Evolutionary conservation across 192 early-diverging fungal species (phyloP), one percentile per base, ranked within the genome.

Genomic region (Jimgerdemannia lactiflua): DNA sequence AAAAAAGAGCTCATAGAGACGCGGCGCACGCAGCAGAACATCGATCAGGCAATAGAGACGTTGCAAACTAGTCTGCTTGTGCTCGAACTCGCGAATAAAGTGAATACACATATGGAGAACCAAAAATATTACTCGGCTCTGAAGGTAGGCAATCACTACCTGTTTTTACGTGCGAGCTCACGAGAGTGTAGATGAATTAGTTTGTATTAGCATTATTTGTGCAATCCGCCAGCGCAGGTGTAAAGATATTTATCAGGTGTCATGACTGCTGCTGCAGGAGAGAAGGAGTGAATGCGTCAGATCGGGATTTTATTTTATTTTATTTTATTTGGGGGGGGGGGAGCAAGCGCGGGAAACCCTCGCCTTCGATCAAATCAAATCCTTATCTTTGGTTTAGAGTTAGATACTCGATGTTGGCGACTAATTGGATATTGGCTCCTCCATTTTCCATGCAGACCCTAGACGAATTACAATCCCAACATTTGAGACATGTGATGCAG

Each of bases 121-220:
- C 87, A 87, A 74, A 95, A 96, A 85, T 97, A 98, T 80, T 98
- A 96, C 80, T 91, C 93, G 6, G 94, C 96, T 4, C 87, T 99
- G n/a, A 85, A 91, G 77, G 94, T 95, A 85, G 59, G 79, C 14
- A 65, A 54, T 4, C n/a, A 41, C 42, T 4, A 54, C 7, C 71
- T 65, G 71, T n/a, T 10, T 69, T 54, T 11, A 54, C n/a, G n/a
- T n/a, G n/a, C n/a, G n/a, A n/a, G n/a, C n/a, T n/a, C 0, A 17
- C 3, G 6, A 7, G 20, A 6, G n/a, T 14, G 17, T 7, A 19
- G 84, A 18, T 72, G 79, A n/a, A 29, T 29, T 29, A 29, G 29
- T 29, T 3, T 70, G 17, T 70, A 18, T 70, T 3, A 42, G 39
- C n/a, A n/a, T n/a, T n/a, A n/a, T n/a, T n/a, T n/a, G n/a, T n/a